A percentile compares a stretch with the other conserved stretches of the same genome.
phyloP scores from a whole-genome alignment of 176 grass and related monocot species.

The Bromus sterilis region DNA sequence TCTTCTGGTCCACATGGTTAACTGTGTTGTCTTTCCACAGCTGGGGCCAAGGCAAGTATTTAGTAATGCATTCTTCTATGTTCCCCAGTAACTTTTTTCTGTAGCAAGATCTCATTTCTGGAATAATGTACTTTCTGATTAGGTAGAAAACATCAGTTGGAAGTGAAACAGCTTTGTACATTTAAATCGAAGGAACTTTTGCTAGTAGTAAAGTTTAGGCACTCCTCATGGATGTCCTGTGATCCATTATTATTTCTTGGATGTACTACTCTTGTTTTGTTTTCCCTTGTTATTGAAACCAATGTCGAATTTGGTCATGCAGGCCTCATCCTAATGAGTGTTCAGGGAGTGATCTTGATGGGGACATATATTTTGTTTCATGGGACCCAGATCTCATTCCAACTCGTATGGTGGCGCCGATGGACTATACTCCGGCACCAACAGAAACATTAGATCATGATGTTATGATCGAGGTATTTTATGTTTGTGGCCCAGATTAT shows the following conservation, averaged over 20 bases:
- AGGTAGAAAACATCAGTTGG: neutral
- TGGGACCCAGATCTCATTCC: constrained; percentile 78
- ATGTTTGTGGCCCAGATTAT: neutral
- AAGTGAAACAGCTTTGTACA: neutral
- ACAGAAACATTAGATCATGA: constrained; percentile 73
- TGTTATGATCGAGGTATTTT: constrained; percentile 65
- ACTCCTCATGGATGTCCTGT: neutral
- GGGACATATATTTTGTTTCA: constrained; percentile 87
- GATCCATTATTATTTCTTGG: neutral
- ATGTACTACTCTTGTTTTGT: constrained; percentile 14
- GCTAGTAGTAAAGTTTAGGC: neutral
- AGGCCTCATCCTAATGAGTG: constrained; percentile 94
- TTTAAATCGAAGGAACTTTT: neutral
- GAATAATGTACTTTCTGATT: neutral
- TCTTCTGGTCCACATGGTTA: constrained; percentile 68
- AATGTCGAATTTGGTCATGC: constrained; percentile 6
- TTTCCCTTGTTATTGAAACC: neutral
- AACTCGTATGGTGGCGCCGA: constrained; percentile 34
- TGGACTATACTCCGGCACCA: constrained; percentile 75
- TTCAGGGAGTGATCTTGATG: constrained; percentile 97
- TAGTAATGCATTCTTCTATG: neutral
- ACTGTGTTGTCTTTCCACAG: constrained; percentile 96
- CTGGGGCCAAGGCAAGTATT: constrained; percentile 58
- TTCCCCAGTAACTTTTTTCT: neutral
- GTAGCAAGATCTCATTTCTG: neutral